Evolutionary conservation across 768 basidiomycete genomes (phyloP), one percentile per base, ranked within the genome.

Genomic region (Nidularia pulvinata): DNA sequence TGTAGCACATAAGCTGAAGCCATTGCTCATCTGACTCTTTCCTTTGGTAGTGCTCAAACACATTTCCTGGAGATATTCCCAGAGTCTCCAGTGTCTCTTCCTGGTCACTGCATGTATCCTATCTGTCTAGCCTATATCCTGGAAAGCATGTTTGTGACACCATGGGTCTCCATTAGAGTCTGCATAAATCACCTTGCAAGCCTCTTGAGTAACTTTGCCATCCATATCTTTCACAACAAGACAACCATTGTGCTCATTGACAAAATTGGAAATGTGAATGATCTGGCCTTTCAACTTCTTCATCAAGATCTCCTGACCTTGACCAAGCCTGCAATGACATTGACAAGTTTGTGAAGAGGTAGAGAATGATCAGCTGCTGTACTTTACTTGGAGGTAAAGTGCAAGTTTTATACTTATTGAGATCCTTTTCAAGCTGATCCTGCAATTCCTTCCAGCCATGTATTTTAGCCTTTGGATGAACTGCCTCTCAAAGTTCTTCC

Each of bases 281-380:
- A n/a, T 49, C 4, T 57, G 53, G n/a, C 73, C 73, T 11, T 57
- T 50, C 11, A 65, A 61, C 51, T 74, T 70, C 54, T 67, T 63
- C 33, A 51, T 55, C 7, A 69, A 49, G n/a, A 54, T 56, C 52
- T 57, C 53, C 48, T 69, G 44, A 2, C 56, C 63, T 34, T 57
- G 7, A 7, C 37, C 37, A 39, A 39, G 37, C 37, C 37, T 39
- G 37, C 9, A 39, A 39, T 7, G n/a, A 7, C n/a, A 39, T 39
- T n/a, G n/a, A n/a, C 37, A 39, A 39, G n/a, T 39, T 39, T 39
- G 37, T n/a, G n/a, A 39, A 39, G 37, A 39, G 7, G 37, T n/a
- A n/a, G n/a, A 39, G 37, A n/a, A 39, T 39, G n/a, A 39, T 7
- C 37, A 39, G n/a, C 37, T 39, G 37, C 37, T 39, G 37, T n/a